Evolutionary conservation across 2,329 filamentous ascomycete species (phyloP), one percentile per base, ranked within the genome.

Genomic region (Leptodontidium sp.): DNA sequence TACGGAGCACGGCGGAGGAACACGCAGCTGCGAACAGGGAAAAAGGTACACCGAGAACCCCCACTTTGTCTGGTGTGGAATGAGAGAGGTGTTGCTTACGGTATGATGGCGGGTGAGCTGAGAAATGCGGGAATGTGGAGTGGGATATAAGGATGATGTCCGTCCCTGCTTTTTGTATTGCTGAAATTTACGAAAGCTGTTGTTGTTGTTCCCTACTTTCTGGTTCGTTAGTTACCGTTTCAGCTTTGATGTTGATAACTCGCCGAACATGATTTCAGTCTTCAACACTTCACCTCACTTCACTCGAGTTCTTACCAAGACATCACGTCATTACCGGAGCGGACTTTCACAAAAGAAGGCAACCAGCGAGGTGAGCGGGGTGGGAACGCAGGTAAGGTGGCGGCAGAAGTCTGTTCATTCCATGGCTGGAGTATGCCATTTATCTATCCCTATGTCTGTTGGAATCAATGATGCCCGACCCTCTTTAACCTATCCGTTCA

Each of bases 341-440:
- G 6, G 6, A 32, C 29, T 4, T 32, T 32, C 29, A 32, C 47
- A 50, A 7, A 49, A n/a, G 21, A 21, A 17, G 35, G 29, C 29
- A 32, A 32, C 29, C 29, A 32, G 21, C 29, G 29, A 32, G 29
- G 29, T 32, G 29, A 32, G 29, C 6, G 6, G 6, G 38, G 40
- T 11, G 47, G 29, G 21, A 17, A 64, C 21, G 35, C 15, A 52
- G n/a, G 29, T 43, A 11, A 29, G 32, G 35, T 53, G 57, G 47
- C 43, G 47, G 49, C 55, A 67, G 47, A 67, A 67, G 49, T 57
- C 58, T 62, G 58, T 67, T 67, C 43, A 65, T 65, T 58, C 14
- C 58, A 57, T 62, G 35, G 49, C 65, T 59, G 57, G 65, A 62
- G 49, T 53, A 62, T 67, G 49, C 58, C 47, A 49, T 43, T 43